Base-by-base conservation (phyloP, 2,329 filamentous ascomycete species). In the Apiospora kogelbergensis region DNA sequence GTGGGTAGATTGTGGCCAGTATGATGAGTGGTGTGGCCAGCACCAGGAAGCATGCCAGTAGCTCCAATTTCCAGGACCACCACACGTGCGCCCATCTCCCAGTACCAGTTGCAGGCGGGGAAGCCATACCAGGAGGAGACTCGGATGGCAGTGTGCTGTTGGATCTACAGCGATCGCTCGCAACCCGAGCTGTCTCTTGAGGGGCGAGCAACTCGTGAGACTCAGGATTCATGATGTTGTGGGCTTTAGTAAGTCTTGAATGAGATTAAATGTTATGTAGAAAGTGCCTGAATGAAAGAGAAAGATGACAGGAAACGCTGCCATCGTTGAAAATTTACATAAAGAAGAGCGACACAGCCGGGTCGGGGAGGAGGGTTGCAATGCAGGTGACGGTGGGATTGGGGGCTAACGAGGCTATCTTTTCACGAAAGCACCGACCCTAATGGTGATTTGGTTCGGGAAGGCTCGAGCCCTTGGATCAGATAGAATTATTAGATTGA, bases 1-100 rank as follows among this genome's bases (percentile, higher is more conserved):
- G 70, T 4, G 65, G 64, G n/a, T 67, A 70, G 7, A 71, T 67
- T n/a, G 68, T 71, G 24, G 69, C 69, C 7, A 71, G 24, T 22
- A 71, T 71, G 44, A 63, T 40, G 20, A 68, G 60, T 10, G 69
- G 57, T 9, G 70, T 66, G 60, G 66, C 42, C 13, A 71, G 33
- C 45, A 71, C 66, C 11, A 71, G 63, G 37, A 42, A 26, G n/a
- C 66, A 70, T 15, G 68, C 63, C 22, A 65, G 41, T 13, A 70
- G 37, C 44, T 71, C 70, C 68, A 66, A 68, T 65, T 33, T 60
- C 70, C 70, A 69, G 63, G 41, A 66, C 10, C 33, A 64, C 60
- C 60, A 64, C 20, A 26, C 13, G 15, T 41, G 60, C 15, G n/a
- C 3, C 33, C 33, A 64, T 9, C 17, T 42, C 20, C 33, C 11